Percentiles rank a stretch among this genome's conserved stretches.
These are phyloP conservation scores for Zelopaecilomyces penicillatus DNA, from an alignment of 2,329 filamentous ascomycete genomes.

Conservation along the genomic window DNA sequence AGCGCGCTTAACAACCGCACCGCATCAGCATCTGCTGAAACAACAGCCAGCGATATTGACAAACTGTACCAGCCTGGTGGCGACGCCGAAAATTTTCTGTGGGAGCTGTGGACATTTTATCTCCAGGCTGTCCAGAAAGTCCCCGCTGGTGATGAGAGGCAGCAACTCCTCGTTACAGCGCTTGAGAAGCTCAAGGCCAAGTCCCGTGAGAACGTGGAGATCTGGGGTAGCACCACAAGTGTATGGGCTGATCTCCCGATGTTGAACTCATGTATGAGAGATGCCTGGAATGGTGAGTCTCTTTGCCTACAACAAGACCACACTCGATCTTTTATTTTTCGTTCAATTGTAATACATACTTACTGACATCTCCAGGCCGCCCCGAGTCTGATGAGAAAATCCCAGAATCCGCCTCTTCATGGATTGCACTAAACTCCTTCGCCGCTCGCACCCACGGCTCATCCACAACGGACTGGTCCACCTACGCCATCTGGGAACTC, in stretches of 20 bases:
- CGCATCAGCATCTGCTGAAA: slow-evolving; percentile 12
- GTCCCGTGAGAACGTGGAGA: slow-evolving; percentile 15
- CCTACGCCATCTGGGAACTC: slow-evolving; percentile 23
- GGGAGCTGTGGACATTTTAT: slow-evolving; percentile 21
- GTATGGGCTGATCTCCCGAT: slow-evolving; percentile 25
- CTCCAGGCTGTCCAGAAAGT: slow-evolving; percentile 17
- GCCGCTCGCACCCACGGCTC: slow-evolving; percentile 21
- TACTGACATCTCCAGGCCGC: too few relatives aligned
- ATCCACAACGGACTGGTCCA: slow-evolving; percentile 15
- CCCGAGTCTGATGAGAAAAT: too few relatives aligned
- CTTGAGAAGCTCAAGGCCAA: slow-evolving; percentile 16
- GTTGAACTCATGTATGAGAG: slow-evolving; percentile 20
- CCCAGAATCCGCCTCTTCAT: slow-evolving; percentile 8
- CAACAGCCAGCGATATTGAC: slow-evolving; percentile 17
- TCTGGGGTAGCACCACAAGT: slow-evolving; percentile 18
- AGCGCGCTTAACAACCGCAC: slow-evolving; percentile 14
- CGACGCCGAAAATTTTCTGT: slow-evolving; percentile 19
- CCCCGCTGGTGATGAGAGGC: slow-evolving; percentile 18
- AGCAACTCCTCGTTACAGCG: slow-evolving; percentile 15
- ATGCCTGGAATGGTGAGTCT: slow-evolving; percentile 22
- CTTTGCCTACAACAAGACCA: too few relatives aligned
- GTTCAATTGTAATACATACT: too few relatives aligned
- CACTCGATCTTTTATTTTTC: too few relatives aligned
- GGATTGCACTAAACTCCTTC: slow-evolving; percentile 26
- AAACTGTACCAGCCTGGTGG: slow-evolving; percentile 14